Base-by-base conservation (phyloP, 2,329 filamentous ascomycete genomes). In the Gaeumannomyces tritici region DNA sequence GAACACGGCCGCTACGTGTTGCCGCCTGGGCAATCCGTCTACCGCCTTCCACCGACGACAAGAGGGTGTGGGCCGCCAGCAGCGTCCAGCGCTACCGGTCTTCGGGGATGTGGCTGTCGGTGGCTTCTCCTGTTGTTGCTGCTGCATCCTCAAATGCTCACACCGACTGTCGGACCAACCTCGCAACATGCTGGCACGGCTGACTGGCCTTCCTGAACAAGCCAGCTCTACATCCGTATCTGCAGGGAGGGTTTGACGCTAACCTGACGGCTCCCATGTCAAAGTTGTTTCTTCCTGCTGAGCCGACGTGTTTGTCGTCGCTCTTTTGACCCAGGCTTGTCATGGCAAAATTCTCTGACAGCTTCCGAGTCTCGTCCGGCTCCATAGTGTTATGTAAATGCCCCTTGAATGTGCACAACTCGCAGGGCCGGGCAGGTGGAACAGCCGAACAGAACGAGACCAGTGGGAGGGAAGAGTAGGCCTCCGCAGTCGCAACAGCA, bases 21-120 rank as follows among this genome's bases (percentile, higher is more conserved):
- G 57, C 57, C 57, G 57, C 31, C 57, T 59, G 57, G 57, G 57
- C 57, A 58, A 58, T 18, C 57, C 28, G 29, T 21, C 28, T 58
- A 28, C 35, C 35, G 18, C 35, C 35, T 21, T 2, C 18, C 12
- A 15, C 13, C n/a, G n/a, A n/a, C n/a, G n/a, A 4, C 3, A 15
- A 15, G 33, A 1, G 35, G 35, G 35, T 4, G 35, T 15, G 35
- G 35, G 3, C 13, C 18, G 35, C 42, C 21, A 51, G 18, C n/a
- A 51, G 42, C 18, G 42, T 21, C 42, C 21, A 51, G 42, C 31
- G 42, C 42, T 13, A 7, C 18, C 21, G 21, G 42, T 2, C 31
- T n/a, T n/a, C n/a, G n/a, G n/a, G 31, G 31, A 4, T 2, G 21
- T 6, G 18, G 42, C 8, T 51, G n/a, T 21, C 42, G 11, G 42